Percentiles rank a stretch among this genome's conserved stretches.
phyloP scores from a whole-genome alignment of 192 early-diverging fungal genomes.

The Obelidium mucronatum region DNA sequence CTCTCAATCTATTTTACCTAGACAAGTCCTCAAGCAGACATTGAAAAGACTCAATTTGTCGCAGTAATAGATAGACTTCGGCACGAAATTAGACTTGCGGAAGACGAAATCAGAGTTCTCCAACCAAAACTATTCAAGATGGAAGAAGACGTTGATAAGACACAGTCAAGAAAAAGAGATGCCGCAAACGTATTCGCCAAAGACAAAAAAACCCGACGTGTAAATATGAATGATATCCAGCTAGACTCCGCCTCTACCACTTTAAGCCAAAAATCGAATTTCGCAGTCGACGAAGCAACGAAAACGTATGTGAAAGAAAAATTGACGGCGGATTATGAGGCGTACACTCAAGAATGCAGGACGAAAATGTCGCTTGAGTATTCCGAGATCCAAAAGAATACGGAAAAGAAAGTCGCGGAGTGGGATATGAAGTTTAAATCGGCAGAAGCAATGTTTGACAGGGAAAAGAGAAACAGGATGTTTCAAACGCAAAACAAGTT shows the following conservation, averaged over 20 bases:
- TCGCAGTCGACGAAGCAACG: background rate
- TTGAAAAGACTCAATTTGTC: background rate
- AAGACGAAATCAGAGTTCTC: slow-evolving; percentile 27
- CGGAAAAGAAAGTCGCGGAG: background rate
- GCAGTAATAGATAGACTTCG: slow-evolving; percentile 5
- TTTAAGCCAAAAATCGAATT: too few relatives aligned
- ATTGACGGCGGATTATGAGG: slow-evolving; percentile 12
- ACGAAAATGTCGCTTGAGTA: background rate
- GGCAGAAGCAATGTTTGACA: slow-evolving; percentile 10
- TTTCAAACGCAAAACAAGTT: slow-evolving; percentile 15
- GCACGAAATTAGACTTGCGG: background rate
- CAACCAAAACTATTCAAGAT: slow-evolving; percentile 31
- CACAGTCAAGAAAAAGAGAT: background rate
- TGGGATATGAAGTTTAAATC: slow-evolving; percentile 33
- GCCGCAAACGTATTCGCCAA: background rate
- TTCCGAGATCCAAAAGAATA: background rate
- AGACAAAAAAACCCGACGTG: background rate
- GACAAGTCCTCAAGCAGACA: slow-evolving; percentile 6
- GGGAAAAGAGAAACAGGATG: background rate
- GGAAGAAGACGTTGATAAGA: slow-evolving; percentile 33
- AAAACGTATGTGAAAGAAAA: background rate
- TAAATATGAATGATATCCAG: background rate
- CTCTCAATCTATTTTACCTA: too few relatives aligned
- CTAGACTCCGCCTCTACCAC: too few relatives aligned
- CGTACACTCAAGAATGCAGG: background rate